Evolutionary conservation across 1,139 yeast genomes (phyloP).

Genomic region (Lodderomyces metapsilosis): DNA sequence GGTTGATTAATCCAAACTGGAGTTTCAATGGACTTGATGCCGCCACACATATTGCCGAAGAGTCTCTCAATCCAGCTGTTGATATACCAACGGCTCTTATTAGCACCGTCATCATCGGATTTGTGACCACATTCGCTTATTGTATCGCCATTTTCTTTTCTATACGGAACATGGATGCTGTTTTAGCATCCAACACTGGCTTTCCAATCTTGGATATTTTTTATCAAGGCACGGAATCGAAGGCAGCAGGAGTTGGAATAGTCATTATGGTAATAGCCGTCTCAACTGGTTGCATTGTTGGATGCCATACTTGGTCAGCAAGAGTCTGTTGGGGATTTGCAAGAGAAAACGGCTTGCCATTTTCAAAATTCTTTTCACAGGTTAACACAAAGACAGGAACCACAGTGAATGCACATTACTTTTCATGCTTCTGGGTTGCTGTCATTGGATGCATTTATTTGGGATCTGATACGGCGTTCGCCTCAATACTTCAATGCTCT

Average conservation of each 20-base stretch:
- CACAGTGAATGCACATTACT: slow-evolving; percentile 38
- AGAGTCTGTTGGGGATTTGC: slow-evolving; percentile 77
- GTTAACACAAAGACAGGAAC: slow-evolving; percentile 31
- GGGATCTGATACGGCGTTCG: slow-evolving; percentile 43
- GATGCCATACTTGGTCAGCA: slow-evolving; percentile 77
- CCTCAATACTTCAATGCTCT: slow-evolving; percentile 39
- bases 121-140: slow-evolving; percentile 58
- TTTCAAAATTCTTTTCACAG: slow-evolving; percentile 32
- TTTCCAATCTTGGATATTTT: slow-evolving; percentile 64
- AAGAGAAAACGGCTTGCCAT: slow-evolving; percentile 55
- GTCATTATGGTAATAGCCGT: slow-evolving; percentile 59
- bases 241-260: slow-evolving; percentile 58
- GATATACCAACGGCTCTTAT: slow-evolving; percentile 65
- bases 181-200: slow-evolving; percentile 50
- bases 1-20: slow-evolving; percentile 69
- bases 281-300: slow-evolving; percentile 67
- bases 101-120: slow-evolving; percentile 67
- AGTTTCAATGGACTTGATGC: slow-evolving; percentile 67
- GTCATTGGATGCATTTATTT: slow-evolving; percentile 40
- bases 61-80: slow-evolving; percentile 55
- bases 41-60: slow-evolving; percentile 72
- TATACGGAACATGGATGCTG: slow-evolving; percentile 47
- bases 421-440: slow-evolving; percentile 37
- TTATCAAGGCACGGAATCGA: slow-evolving; percentile 54
- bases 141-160: slow-evolving; percentile 64